phyloP scores from a whole-genome alignment of 2,329 filamentous ascomycete genomes.

The Pseudogymnoascus sp. region DNA sequence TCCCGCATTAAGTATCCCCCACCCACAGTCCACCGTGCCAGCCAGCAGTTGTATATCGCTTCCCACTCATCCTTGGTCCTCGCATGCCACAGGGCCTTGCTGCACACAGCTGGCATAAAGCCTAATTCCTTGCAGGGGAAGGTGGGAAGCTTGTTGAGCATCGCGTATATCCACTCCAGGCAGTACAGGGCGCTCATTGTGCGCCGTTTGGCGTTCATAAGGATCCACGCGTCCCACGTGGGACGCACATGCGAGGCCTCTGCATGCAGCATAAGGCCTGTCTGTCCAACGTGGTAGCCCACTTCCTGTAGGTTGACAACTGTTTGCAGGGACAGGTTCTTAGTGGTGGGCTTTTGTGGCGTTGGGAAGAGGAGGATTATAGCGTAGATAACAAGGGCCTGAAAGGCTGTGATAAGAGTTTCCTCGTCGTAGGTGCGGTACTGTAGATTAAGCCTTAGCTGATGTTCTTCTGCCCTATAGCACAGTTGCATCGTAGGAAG shows the following conservation, averaged over 20 bases:
- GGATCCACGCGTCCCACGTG: conserved; percentile 34
- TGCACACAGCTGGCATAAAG: conserved; percentile 35
- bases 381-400: conserved; percentile 34
- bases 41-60: conserved; percentile 30
- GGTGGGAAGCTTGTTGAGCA: conserved; percentile 30
- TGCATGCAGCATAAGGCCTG: conserved; percentile 33
- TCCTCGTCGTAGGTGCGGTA: conserved; percentile 31
- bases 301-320: conserved; percentile 31
- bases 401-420: conserved; percentile 32
- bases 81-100: conserved; percentile 36
- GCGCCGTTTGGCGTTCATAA: conserved; percentile 52
- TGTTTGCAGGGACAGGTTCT: conserved; percentile 24
- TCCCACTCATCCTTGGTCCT: conserved; percentile 32
- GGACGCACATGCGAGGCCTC: conserved; percentile 31
- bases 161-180: conserved; percentile 36
- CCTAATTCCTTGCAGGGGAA: conserved; percentile 34
- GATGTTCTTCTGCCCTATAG: background rate
- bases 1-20: conserved; percentile 29
- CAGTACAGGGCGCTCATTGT: conserved; percentile 33
- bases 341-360: conserved; percentile 21
- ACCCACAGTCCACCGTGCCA: conserved; percentile 31
- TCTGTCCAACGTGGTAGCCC: conserved; percentile 29
- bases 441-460: conserved; percentile 19
- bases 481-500: background rate
- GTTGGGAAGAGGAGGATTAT: conserved; percentile 36